phyloP scores from a whole-genome alignment of 441 rosid species.

The Melastoma candidum region DNA sequence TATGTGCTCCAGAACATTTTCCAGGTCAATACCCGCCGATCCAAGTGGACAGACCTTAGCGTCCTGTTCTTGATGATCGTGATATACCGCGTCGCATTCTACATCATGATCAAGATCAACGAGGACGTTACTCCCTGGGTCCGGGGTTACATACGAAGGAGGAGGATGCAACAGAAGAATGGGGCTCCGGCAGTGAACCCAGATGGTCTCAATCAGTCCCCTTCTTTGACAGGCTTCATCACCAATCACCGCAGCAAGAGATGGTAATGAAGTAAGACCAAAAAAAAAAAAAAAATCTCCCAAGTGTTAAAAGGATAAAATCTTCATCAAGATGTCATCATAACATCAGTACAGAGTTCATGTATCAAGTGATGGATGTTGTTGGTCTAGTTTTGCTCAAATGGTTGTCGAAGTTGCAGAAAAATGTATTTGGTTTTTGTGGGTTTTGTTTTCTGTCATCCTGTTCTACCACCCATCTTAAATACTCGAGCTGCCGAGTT shows the following conservation, averaged over 20 bases:
- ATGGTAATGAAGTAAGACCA: background rate
- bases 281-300: too few species aligned
- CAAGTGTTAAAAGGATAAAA: too few species aligned
- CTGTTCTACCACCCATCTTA: too few species aligned
- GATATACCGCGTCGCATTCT: conserved; percentile 72
- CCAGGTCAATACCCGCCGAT: conserved; percentile 59
- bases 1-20: conserved; percentile 44
- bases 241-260: conserved; percentile 2
- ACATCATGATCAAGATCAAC: conserved; percentile 77
- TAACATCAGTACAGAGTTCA: too few species aligned
- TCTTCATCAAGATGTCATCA: too few species aligned
- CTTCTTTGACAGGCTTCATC: conserved; percentile 57
- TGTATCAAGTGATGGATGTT: too few species aligned
- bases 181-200: conserved; percentile 76
- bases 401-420: too few species aligned
- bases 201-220: conserved; percentile 70
- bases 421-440: too few species aligned
- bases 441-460: too few species aligned
- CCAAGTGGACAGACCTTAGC: conserved; percentile 80
- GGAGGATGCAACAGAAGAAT: conserved; percentile 78
- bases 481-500: too few species aligned
- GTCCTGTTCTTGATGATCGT: conserved; percentile 81
- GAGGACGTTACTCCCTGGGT: conserved; percentile 96
- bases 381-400: too few species aligned
- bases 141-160: conserved; percentile 67